These are phyloP conservation scores for Pisolithus microcarpus DNA, from an alignment of 768 basidiomycete genomes.

Conservation along the genomic window DNA sequence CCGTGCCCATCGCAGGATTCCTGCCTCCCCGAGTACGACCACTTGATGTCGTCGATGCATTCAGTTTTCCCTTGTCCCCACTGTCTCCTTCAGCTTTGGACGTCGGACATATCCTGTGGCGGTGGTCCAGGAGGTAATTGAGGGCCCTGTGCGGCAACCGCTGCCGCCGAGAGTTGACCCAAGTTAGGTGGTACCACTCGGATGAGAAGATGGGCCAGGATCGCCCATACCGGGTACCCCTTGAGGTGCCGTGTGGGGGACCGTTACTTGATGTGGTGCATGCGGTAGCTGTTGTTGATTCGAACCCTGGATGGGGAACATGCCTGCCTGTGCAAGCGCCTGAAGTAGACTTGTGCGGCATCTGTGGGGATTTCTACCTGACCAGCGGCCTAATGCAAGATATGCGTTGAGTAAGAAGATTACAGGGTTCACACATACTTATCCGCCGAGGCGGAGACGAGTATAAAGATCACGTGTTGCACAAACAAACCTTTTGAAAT, in stretches of 20 bases:
- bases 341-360: slow-evolving; percentile 52
- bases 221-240: slow-evolving; percentile 52
- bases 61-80: slow-evolving; percentile 14
- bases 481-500: slow-evolving; percentile 45
- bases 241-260: slow-evolving; percentile 16
- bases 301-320: slow-evolving; percentile 19
- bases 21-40: slow-evolving; percentile 47
- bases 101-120: slow-evolving; percentile 14
- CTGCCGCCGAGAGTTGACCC: slow-evolving; percentile 46
- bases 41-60: slow-evolving; percentile 19
- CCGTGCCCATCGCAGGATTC: slow-evolving; percentile 57
- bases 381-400: slow-evolving; percentile 30
- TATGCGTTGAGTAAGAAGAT: slow-evolving; percentile 7
- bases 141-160: slow-evolving; percentile 40
- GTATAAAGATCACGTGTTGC: slow-evolving; percentile 19
- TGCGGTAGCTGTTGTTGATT: slow-evolving; percentile 33
- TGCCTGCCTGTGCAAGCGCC: slow-evolving; percentile 42
- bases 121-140: slow-evolving; percentile 12
- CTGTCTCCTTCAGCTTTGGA: slow-evolving; percentile 24
- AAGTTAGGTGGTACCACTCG: slow-evolving; percentile 60
- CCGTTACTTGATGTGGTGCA: slow-evolving; percentile 19
- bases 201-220: slow-evolving; percentile 68
- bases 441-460: slow-evolving; percentile 14
- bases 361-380: slow-evolving; percentile 54
- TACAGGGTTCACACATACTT: slow-evolving; percentile 4